These are phyloP conservation scores for Coniochaeta sp. DNA, from an alignment of 2,329 filamentous ascomycete species.

Conservation along the genomic window DNA sequence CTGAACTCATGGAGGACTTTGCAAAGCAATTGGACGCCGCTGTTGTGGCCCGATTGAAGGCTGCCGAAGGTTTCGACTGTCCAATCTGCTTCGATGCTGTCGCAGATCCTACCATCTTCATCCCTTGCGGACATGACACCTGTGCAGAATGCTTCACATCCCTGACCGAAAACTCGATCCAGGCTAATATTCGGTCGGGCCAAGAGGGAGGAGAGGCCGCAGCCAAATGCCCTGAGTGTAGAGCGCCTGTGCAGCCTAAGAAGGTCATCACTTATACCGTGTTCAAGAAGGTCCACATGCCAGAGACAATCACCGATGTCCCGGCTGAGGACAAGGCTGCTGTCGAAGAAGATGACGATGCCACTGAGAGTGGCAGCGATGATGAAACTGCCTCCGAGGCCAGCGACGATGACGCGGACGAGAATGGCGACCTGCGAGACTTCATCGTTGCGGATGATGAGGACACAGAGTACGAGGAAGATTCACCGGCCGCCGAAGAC, in stretches of 20 bases:
- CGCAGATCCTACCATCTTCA: slow-evolving; percentile 67
- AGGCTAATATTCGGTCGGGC: slow-evolving; percentile 48
- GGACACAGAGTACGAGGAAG: slow-evolving; percentile 20
- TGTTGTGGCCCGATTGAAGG: slow-evolving; percentile 60
- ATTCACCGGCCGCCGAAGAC: slow-evolving; percentile 17
- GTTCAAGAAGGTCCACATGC: slow-evolving; percentile 68
- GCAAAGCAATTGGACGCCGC: slow-evolving; percentile 51
- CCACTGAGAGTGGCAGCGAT: slow-evolving; percentile 15
- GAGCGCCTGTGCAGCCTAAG: slow-evolving; percentile 55
- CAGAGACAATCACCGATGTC: slow-evolving; percentile 29
- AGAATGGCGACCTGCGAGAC: slow-evolving; percentile 34
- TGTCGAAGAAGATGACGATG: slow-evolving; percentile 7
- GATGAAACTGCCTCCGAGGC: slow-evolving; percentile 12
- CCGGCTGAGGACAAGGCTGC: slow-evolving; percentile 25
- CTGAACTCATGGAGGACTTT: slow-evolving; percentile 29
- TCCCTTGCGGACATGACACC: slow-evolving; percentile 76
- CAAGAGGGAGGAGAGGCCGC: slow-evolving; percentile 37
- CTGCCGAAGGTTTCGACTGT: slow-evolving; percentile 60
- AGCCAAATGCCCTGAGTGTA: slow-evolving; percentile 70
- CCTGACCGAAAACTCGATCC: slow-evolving; percentile 53
- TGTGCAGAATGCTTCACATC: slow-evolving; percentile 70
- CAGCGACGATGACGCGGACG: slow-evolving; percentile 13
- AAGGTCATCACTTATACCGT: slow-evolving; percentile 66
- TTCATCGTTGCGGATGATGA: slow-evolving; percentile 44
- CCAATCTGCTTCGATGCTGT: slow-evolving; percentile 75